Evolutionary conservation across 2,329 filamentous ascomycete genomes (phyloP), one percentile per base, ranked within the genome.

Genomic region (Dothistroma septosporum): DNA sequence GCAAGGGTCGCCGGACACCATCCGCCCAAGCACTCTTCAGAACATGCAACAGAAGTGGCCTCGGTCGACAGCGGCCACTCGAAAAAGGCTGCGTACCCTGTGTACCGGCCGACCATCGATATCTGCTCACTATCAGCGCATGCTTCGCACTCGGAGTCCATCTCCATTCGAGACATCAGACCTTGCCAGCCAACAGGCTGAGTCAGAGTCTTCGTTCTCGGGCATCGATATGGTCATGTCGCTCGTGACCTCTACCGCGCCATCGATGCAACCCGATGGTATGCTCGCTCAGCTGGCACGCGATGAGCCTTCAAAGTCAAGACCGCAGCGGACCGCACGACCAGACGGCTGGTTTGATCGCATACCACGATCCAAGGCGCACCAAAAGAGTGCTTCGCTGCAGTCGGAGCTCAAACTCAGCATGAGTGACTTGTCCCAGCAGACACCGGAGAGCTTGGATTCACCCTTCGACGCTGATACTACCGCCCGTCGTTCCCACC

Each of bases 91-190:
- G 24, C 82, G 86, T 64, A 76, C 82, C 53, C 74, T 88, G 16
- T 86, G 84, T 72, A 85, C 83, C 70, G 78, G 80, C 64, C 85
- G 85, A 68, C 84, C 85, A 60, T 83, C 80, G 7, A 81, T 87
- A 54, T 82, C 84, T 37, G 83, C 85, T 21, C 84, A 87, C 68
- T 87, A 87, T 69, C 83, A 87, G 69, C 80, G 85, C 61, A 77
- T 87, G 66, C 76, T 87, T 63, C 79, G 82, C 63, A 82, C 80
- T 41, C 79, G 84, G 56, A 87, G 82, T 58, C 85, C 85, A 11
- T 86, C 85, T 24, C 85, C 85, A 2, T 79, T 84, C 66, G 72
- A 71, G 48, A 74, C 78, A 32, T 72, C 72, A 12, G 73, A 72
- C 58, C 64, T 74, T 9, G 70, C 75, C 12, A 59, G 60, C 3